Percentiles rank a stretch among this genome's conserved stretches.
These are phyloP conservation scores for Pseudogymnoascus sp. DNA, from an alignment of 2,329 filamentous ascomycete species.

Conservation along the genomic window DNA sequence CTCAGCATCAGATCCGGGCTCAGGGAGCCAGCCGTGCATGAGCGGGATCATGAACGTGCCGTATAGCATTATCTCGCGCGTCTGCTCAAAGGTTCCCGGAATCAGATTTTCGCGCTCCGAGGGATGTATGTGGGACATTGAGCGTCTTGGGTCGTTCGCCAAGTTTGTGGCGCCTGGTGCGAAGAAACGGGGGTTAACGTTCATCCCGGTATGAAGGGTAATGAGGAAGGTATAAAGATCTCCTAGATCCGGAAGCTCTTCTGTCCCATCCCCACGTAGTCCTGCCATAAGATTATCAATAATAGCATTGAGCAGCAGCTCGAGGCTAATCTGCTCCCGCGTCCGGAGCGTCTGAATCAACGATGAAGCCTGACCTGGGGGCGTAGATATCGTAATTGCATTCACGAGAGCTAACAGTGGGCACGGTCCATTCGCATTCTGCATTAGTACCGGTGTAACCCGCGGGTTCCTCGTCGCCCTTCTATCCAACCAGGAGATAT, in stretches of 20 bases:
- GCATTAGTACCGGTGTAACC: conserved; percentile 79
- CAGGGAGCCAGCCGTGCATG: conserved; percentile 87
- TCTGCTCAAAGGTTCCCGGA: conserved; percentile 77
- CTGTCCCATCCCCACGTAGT: conserved; percentile 52
- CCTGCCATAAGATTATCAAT: conserved; percentile 89
- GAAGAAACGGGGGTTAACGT: conserved; percentile 88
- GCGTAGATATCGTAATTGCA: conserved; percentile 77
- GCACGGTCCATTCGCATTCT: conserved; percentile 92
- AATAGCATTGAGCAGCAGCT: conserved; percentile 77
- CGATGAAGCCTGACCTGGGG: conserved; percentile 57
- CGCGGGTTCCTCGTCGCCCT: conserved; percentile 55
- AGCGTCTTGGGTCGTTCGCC: conserved; percentile 35
- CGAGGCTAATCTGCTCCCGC: conserved; percentile 81
- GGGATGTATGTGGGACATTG: conserved; percentile 46
- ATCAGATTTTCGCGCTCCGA: conserved; percentile 42
- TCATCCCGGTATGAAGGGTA: conserved; percentile 91
- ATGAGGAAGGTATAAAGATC: conserved; percentile 85
- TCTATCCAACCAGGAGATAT: conserved; percentile 75
- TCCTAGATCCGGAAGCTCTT: conserved; percentile 72
- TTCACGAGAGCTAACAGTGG: conserved; percentile 91
- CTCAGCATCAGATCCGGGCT: conserved; percentile 58
- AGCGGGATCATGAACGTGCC: conserved; percentile 81
- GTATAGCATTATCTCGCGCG: conserved; percentile 83
- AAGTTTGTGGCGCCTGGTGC: conserved; percentile 39
- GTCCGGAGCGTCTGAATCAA: conserved; percentile 71